Conservation (phyloP, 805 yeast genomes). For the Ogataea naganishii region DNA sequence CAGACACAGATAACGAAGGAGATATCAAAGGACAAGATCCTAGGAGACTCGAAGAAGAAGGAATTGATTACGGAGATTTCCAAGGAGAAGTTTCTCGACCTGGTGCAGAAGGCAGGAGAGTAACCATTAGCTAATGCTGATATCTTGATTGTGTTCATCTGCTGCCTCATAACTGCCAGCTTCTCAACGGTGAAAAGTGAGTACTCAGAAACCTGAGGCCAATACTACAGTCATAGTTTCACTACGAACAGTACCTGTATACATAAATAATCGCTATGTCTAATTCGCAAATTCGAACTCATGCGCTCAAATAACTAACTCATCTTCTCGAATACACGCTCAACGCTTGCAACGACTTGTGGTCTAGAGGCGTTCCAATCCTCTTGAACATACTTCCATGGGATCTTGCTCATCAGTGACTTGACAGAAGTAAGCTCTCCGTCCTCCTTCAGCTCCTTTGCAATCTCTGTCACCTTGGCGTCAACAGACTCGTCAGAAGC, state of each 20-base stretch:
- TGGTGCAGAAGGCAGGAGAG: slow-evolving; percentile 73
- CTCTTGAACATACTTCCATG: slow-evolving; percentile 23
- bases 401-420: slow-evolving; percentile 22
- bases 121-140: no score
- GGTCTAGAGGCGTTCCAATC: slow-evolving; percentile 29
- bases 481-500: slow-evolving; percentile 26
- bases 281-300: neutral
- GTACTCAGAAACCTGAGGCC: no score
- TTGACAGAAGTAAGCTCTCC: slow-evolving; percentile 16
- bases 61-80: slow-evolving; percentile 71
- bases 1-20: slow-evolving; percentile 55
- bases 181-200: no score
- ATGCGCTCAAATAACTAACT: slow-evolving; percentile 2
- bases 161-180: no score
- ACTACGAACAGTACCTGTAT: slow-evolving; percentile 1
- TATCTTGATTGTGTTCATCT: no score
- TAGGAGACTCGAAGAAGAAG: slow-evolving; percentile 39
- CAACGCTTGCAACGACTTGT: slow-evolving; percentile 19
- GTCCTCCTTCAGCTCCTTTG: slow-evolving; percentile 16
- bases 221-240: neutral
- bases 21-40: slow-evolving; percentile 30
- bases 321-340: slow-evolving; percentile 16
- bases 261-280: slow-evolving; percentile 1
- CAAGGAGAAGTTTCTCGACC: slow-evolving; percentile 81
- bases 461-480: slow-evolving; percentile 20